A percentile compares a stretch with the other conserved stretches of the same genome.
These are phyloP conservation scores for Spencermartinsiella europaea DNA, from an alignment of 805 yeast species.

Conservation along the genomic window DNA sequence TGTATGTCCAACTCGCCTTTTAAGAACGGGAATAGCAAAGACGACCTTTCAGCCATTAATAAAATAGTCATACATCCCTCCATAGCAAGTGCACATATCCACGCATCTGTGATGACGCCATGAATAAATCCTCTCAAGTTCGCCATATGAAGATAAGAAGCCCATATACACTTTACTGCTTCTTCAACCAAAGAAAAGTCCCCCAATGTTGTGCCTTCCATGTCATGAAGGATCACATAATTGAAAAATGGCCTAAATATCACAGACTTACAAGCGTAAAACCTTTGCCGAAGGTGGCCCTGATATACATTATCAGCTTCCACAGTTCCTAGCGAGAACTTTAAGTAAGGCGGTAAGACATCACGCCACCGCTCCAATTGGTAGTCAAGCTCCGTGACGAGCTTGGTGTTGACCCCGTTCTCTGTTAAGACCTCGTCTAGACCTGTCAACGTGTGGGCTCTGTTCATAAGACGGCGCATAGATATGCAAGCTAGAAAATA, in stretches of 20 bases:
- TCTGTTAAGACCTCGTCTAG: slow-evolving; percentile 6
- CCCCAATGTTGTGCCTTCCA: slow-evolving; percentile 3
- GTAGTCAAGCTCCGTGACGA: slow-evolving; percentile 13
- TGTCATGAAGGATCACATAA: slow-evolving; percentile 13
- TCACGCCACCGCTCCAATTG: slow-evolving; percentile 18
- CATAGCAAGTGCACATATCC: slow-evolving; percentile 18
- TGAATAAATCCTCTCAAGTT: slow-evolving; percentile 15
- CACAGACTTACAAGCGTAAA: slow-evolving; percentile 17
- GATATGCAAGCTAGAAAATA: slow-evolving; percentile 20
- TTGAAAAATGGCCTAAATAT: slow-evolving; percentile 16
- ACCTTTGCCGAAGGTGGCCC: slow-evolving; percentile 18
- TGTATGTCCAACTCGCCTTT: too few relatives aligned
- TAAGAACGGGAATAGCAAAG: slow-evolving; percentile 5
- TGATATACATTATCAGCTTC: slow-evolving; percentile 12
- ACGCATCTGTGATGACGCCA: slow-evolving; percentile 16
- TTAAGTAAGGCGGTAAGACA: slow-evolving; percentile 12
- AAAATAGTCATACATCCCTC: slow-evolving; percentile 11
- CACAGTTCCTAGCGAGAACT: slow-evolving; percentile 7
- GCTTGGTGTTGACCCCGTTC: slow-evolving; percentile 8
- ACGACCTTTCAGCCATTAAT: slow-evolving; percentile 10
- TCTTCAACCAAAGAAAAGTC: slow-evolving; percentile 3
- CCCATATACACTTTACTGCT: slow-evolving; percentile 13
- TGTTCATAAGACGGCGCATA: slow-evolving; percentile 17
- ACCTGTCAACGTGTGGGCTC: slow-evolving; percentile 14
- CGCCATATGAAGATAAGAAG: slow-evolving; percentile 14